A percentile compares a stretch with the other conserved stretches of the same genome.
Evolutionary conservation across 2,329 filamentous ascomycete genomes (phyloP).

Genomic region (Aspergillus brasiliensis): DNA sequence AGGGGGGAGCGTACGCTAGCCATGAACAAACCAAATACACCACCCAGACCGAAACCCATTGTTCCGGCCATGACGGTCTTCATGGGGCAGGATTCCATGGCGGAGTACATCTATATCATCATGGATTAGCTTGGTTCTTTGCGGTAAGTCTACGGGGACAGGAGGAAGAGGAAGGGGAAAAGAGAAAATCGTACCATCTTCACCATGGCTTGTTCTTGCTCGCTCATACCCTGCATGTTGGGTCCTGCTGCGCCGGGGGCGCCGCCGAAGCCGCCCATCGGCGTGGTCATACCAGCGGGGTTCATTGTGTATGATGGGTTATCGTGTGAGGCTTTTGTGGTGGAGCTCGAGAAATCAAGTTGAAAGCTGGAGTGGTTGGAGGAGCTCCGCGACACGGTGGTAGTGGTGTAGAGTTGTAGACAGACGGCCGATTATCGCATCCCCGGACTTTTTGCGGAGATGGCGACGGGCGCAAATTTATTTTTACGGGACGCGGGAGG

Average conservation of each 20-base stretch:
- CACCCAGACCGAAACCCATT: slow-evolving; percentile 92
- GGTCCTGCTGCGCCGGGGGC: slow-evolving; percentile 24
- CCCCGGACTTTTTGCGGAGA: slow-evolving; percentile 32
- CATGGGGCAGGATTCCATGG: slow-evolving; percentile 88
- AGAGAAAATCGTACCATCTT: slow-evolving; percentile 41
- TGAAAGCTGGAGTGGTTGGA: neutral
- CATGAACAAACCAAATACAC: slow-evolving; percentile 97
- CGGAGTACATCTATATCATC: slow-evolving; percentile 66
- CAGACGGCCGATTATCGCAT: slow-evolving; percentile 2
- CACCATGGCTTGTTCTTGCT: slow-evolving; percentile 52
- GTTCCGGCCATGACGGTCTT: slow-evolving; percentile 89
- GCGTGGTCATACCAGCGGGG: slow-evolving; percentile 37
- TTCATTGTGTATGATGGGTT: slow-evolving; percentile 31
- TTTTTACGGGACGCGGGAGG: slow-evolving; percentile 26
- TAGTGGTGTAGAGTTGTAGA: neutral
- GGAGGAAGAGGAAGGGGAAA: neutral
- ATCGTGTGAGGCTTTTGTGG: neutral
- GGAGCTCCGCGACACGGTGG: neutral
- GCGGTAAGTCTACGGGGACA: too few relatives aligned
- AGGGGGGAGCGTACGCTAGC: slow-evolving; percentile 68
- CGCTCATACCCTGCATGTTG: slow-evolving; percentile 43
- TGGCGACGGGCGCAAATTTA: slow-evolving; percentile 34
- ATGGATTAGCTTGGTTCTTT: neutral
- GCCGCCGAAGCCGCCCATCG: slow-evolving; percentile 32
- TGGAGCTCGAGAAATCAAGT: neutral